A percentile compares a stretch with the other conserved stretches of the same genome.
These are phyloP conservation scores for Trifolium fragiferum DNA, from an alignment of 306 rosid species.

Conservation along the genomic window DNA sequence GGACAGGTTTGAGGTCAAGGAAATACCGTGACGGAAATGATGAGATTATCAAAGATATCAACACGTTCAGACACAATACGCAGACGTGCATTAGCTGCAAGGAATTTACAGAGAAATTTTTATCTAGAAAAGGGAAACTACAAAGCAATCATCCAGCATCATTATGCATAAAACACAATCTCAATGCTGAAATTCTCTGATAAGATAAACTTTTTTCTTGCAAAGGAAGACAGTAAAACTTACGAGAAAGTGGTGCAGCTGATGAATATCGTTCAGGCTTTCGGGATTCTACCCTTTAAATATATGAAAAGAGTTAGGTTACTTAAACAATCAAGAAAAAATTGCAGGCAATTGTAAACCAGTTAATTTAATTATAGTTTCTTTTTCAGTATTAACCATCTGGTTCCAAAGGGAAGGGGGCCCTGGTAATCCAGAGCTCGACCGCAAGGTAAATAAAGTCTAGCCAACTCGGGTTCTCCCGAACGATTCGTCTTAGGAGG, in stretches of 20 bases:
- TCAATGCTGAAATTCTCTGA: conserved; percentile 20
- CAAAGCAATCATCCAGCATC: conserved; percentile 32
- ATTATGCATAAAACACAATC: conserved; percentile 13
- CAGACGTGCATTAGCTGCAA: conserved; percentile 89
- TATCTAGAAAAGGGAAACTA: conserved; percentile 35
- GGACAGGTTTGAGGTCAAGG: conserved; percentile 29
- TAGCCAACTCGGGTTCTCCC: too few species aligned
- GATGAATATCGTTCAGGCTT: conserved; percentile 97
- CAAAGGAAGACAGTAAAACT: conserved; percentile 49
- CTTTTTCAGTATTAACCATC: too few species aligned
- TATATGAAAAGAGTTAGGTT: conserved; percentile 53
- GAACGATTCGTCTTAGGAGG: too few species aligned
- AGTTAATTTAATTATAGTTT: conserved; percentile 3
- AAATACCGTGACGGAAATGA: conserved; percentile 90
- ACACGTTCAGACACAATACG: conserved; percentile 95
- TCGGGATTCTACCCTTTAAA: conserved; percentile 94
- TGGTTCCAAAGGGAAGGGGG: too few species aligned
- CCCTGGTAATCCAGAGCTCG: too few species aligned
- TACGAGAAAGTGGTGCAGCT: conserved; percentile 98
- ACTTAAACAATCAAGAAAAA: conserved; percentile 31
- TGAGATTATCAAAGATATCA: conserved; percentile 80
- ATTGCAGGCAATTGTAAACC: conserved; percentile 4
- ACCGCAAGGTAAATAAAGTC: too few species aligned
- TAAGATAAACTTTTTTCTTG: conserved; percentile 5
- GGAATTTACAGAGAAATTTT: conserved; percentile 35